Percentiles rank a stretch among this genome's conserved stretches.
These are phyloP conservation scores for Colletotrichum destructivum DNA, from an alignment of 2,329 filamentous ascomycete species.

Conservation along the genomic window DNA sequence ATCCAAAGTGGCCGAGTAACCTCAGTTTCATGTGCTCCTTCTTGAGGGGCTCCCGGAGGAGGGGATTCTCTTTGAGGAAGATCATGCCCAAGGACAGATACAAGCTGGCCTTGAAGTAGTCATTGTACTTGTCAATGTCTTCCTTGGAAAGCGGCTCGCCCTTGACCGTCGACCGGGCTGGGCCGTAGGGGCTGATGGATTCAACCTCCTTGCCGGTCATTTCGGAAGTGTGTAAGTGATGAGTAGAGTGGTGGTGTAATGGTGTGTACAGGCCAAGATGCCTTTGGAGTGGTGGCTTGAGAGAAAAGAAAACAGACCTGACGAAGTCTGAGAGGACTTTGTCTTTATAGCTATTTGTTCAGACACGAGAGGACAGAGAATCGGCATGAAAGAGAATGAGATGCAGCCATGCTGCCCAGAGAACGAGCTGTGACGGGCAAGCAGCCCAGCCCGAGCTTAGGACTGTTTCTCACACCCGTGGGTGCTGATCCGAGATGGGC, in stretches of 20 bases:
- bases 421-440: not conserved
- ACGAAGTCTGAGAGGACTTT: constrained; percentile 9
- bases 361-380: not conserved
- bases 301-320: constrained; percentile 1
- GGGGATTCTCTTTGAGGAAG: constrained; percentile 81
- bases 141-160: constrained; percentile 74
- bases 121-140: constrained; percentile 78
- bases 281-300: constrained; percentile 28
- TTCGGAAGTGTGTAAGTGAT: constrained; percentile 16
- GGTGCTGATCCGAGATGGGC: constrained; percentile 20
- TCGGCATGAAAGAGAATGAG: constrained; percentile 5
- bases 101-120: constrained; percentile 81
- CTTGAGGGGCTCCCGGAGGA: constrained; percentile 78
- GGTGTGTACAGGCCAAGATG: constrained; percentile 48
- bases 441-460: constrained; percentile 16
- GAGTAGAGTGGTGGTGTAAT: constrained; percentile 6
- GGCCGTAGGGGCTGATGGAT: constrained; percentile 76
- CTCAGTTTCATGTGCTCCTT: constrained; percentile 81
- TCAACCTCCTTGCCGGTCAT: constrained; percentile 57
- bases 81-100: constrained; percentile 87
- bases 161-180: constrained; percentile 75
- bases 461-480: constrained; percentile 18
- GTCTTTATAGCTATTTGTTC: constrained; percentile 34
- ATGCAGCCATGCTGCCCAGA: constrained; percentile 17
- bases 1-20: constrained; percentile 84